Evolutionary conservation across 1,139 yeast genomes (phyloP).

Genomic region (Geotrichum citri-aurantii): DNA sequence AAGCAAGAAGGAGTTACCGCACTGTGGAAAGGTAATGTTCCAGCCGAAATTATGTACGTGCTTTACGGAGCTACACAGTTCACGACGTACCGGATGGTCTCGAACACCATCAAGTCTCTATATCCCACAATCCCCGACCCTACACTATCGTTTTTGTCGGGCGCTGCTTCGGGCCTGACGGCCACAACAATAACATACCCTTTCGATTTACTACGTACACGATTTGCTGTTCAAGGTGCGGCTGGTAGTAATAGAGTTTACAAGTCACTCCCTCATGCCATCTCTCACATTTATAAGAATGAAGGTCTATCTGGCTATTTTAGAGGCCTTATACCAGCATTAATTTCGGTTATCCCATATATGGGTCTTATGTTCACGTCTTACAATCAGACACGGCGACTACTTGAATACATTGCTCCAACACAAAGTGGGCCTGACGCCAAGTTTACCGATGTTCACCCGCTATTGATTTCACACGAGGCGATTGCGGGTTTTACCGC

Average conservation of each 20-base stretch:
- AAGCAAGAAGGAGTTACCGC: conserved; percentile 54
- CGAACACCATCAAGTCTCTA: conserved; percentile 37
- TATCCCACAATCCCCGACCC: conserved; percentile 36
- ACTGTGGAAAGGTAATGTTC: conserved; percentile 92
- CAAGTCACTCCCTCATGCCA: conserved; percentile 43
- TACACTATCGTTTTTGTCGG: conserved; percentile 55
- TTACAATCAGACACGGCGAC: conserved; percentile 41
- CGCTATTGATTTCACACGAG: conserved; percentile 40
- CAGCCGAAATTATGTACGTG: conserved; percentile 82
- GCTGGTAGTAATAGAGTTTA: conserved; percentile 44
- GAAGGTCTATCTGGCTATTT: conserved; percentile 59
- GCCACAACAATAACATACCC: conserved; percentile 81
- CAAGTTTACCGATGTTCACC: conserved; percentile 14
- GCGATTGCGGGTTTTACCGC: conserved; percentile 71
- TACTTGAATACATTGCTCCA: conserved; percentile 15
- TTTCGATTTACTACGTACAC: conserved; percentile 75
- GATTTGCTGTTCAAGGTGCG: conserved; percentile 52
- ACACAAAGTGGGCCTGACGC: conserved; percentile 8
- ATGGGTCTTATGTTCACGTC: conserved; percentile 68
- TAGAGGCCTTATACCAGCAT: conserved; percentile 58
- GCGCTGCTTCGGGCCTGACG: conserved; percentile 68
- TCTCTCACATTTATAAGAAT: conserved; percentile 39
- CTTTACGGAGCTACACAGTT: conserved; percentile 84
- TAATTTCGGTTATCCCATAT: conserved; percentile 56
- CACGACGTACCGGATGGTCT: conserved; percentile 57